Conservation (phyloP, 352 stramenopile genomes). For the Bremia lactucae region DNA sequence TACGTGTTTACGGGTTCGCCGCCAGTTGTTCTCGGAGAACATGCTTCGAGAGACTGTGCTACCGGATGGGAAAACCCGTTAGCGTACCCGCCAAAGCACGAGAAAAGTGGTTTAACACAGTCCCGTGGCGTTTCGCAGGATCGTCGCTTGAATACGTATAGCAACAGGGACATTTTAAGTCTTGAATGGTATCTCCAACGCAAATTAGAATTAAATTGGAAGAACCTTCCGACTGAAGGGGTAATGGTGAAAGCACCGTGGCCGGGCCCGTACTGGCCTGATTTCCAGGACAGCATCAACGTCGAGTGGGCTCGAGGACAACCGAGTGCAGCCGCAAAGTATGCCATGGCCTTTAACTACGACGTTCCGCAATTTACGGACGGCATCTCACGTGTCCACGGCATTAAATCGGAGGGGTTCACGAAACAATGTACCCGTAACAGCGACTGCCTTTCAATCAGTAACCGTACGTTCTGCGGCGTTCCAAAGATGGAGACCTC, state of each 20-base stretch:
- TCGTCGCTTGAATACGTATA: conserved; percentile 10
- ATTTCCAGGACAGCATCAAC: conserved; percentile 59
- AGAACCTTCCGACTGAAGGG: conserved; percentile 6
- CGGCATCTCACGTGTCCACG: conserved; percentile 21
- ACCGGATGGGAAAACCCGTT: conserved; percentile 13
- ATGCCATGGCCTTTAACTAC: conserved; percentile 30
- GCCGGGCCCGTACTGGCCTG: conserved; percentile 34
- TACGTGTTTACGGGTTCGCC: conserved; percentile 6
- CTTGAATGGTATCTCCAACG: conserved; percentile 11
- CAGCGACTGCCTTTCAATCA: conserved; percentile 12
- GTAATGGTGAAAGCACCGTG: conserved; percentile 11
- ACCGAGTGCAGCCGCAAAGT: conserved; percentile 30
- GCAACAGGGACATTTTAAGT: conserved; percentile 15
- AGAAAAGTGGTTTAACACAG: conserved; percentile 5
- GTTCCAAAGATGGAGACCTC: conserved; percentile 13
- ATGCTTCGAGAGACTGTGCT: conserved; percentile 12
- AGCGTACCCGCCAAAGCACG: conserved; percentile 6
- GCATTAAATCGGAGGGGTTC: conserved; percentile 19
- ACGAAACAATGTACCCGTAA: conserved; percentile 12
- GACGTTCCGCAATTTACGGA: conserved; percentile 28
- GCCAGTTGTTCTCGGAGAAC: background rate
- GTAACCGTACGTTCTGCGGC: background rate
- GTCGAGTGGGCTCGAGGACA: conserved; percentile 18
- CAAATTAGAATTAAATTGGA: conserved; percentile 13
- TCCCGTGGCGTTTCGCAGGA: conserved; percentile 5